Evolutionary conservation across 1,139 yeast genomes (phyloP), one percentile per base, ranked within the genome.

Genomic region (Geotrichum carabidarum): DNA sequence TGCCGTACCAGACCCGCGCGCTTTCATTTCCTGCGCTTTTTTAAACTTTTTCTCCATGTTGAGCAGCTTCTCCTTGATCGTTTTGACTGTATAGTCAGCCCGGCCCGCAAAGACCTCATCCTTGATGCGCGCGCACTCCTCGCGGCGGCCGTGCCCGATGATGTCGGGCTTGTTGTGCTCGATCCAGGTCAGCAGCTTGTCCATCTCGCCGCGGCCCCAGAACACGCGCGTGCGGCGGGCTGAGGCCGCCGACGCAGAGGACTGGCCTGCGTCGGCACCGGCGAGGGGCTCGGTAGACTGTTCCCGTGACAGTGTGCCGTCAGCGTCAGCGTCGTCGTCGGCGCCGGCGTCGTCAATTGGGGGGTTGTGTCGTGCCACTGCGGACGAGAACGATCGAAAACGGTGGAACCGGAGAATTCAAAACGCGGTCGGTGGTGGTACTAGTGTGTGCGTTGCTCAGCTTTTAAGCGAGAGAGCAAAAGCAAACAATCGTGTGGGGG

Each of bases 131-230:
- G 43, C 53, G 31, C 56, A 53, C 44, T 53, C 56, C 34, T 53
- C 50, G 40, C 56, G 56, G 11, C 56, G 45, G 32, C 56, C 56
- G 18, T 53, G 56, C 27, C 56, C 56, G 8, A 53, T 50, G n/a
- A 53, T 42, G 44, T 53, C 56, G 3, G 56, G 56, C 17, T 53
- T 53, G 41, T 53, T 45, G 14, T 36, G 42, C 34, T 53, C 56
- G n/a, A 53, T 53, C 56, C 56, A 53, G 1, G 53, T 41, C 14
- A 53, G 32, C 35, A 53, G 35, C 43, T 49, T 53, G 50, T 53
- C 56, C 56, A 53, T 53, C 22, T 50, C 56, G 14, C 47, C 44
- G 14, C 53, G 53, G 18, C 56, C 52, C 47, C 40, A 37, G 15
- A 37, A 9, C 40, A 43, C 41, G 18, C 41, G 42, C 1, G 42